Evolutionary conservation across 1,284 basidiomycete species (phyloP).

Genomic region (Puccinia triticina): DNA sequence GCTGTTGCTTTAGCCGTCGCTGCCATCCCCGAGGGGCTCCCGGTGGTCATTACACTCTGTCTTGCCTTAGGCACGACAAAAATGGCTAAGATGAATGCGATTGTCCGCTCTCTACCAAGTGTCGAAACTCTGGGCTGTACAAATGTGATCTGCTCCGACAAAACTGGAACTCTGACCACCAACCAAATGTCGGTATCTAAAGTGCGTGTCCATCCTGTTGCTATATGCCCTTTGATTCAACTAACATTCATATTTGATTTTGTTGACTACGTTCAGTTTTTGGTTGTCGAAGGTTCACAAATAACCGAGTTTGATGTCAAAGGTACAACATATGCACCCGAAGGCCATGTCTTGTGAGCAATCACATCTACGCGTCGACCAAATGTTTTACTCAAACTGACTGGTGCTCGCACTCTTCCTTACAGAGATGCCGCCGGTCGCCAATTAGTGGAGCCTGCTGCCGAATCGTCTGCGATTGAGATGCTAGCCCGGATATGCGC

Average conservation of each 20-base stretch:
- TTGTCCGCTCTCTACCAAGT: constrained; percentile 90
- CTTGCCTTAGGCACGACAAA: constrained; percentile 92
- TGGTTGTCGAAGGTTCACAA: constrained; percentile 68
- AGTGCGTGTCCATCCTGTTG: constrained; percentile 63
- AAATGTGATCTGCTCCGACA: constrained; percentile 95
- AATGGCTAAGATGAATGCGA: constrained; percentile 96
- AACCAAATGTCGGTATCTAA: constrained; percentile 93
- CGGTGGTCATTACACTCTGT: constrained; percentile 95
- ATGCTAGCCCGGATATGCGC: constrained; percentile 79
- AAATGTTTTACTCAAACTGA: constrained; percentile 7
- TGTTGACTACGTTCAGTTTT: constrained; percentile 66
- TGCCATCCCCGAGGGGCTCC: constrained; percentile 91
- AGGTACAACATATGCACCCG: constrained; percentile 84
- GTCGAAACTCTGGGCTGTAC: constrained; percentile 95
- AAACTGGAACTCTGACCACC: constrained; percentile 69
- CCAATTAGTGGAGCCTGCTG: constrained; percentile 40
- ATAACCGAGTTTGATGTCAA: constrained; percentile 77
- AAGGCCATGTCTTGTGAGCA: constrained; percentile 68
- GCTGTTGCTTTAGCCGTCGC: constrained; percentile 94
- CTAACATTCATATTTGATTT: background rate
- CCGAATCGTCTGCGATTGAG: constrained; percentile 51
- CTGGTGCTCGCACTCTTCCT: background rate
- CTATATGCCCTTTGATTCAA: background rate
- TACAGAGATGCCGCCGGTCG: constrained; percentile 33
- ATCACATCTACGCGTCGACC: background rate